Conservation (phyloP, 129 eudicot species). For the Cynara cardunculus region DNA sequence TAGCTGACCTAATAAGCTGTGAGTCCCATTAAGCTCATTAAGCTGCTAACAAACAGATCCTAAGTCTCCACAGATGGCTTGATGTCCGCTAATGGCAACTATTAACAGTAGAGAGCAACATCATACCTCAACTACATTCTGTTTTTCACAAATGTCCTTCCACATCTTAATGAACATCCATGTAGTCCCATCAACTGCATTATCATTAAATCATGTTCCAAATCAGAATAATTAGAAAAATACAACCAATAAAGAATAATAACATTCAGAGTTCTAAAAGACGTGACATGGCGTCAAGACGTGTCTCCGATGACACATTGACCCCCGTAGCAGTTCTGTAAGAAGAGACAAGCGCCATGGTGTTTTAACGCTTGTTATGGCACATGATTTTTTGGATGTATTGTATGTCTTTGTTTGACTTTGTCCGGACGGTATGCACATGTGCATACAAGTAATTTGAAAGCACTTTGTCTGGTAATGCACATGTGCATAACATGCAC, state of each 20-base stretch:
- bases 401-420: too few relatives aligned
- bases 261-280: neutral
- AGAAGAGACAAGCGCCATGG: too few relatives aligned
- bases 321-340: too few relatives aligned
- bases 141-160: conserved; percentile 57
- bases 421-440: too few relatives aligned
- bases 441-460: too few relatives aligned
- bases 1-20: too few relatives aligned
- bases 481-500: too few relatives aligned
- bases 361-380: neutral
- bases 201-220: conserved; percentile 20
- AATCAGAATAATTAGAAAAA: neutral
- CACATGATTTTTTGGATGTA: too few relatives aligned
- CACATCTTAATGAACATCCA: conserved; percentile 62
- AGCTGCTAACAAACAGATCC: too few relatives aligned
- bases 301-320: too few relatives aligned
- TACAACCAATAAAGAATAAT: neutral
- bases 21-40: too few relatives aligned
- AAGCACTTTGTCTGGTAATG: too few relatives aligned
- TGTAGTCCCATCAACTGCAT: conserved; percentile 34
- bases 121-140: conserved; percentile 59
- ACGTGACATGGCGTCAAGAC: neutral
- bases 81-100: neutral
- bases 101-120: neutral
- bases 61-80: neutral